Evolutionary conservation across 441 rosid species (phyloP), one percentile per base, ranked within the genome.

Genomic region (Euphorbia corollata): DNA sequence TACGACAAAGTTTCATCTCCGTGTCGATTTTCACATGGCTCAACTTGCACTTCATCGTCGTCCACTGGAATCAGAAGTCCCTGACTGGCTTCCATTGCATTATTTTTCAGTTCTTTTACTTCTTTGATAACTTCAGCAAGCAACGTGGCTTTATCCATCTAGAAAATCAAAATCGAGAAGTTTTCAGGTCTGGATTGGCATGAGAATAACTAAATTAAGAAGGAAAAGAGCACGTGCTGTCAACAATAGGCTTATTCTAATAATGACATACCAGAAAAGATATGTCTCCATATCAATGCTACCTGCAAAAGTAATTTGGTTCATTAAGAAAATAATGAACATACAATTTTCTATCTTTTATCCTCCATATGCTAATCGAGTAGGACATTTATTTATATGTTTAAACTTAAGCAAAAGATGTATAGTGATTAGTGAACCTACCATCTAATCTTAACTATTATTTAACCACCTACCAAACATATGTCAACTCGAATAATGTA

Each of bases 71-170:
- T 70, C 41, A 84, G 73, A 71, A 65, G 71, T 24, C 82, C 89
- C 69, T 73, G 48, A 62, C 83, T 76, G 30, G 85, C 80, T 73
- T 80, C 86, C 1, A 23, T 48, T 23, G 90, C 90, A 19, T 48
- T 77, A 77, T 71, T 79, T 72, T 84, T 77, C 60, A 87, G 86
- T 68, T 80, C 85, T 65, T 83, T 84, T 59, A 87, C 83, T 73
- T 84, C 80, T 36, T 19, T 68, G 38, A 84, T 72, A 6, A 87
- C 93, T 72, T 79, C 84, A 57, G 85, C 89, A 38, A 87, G 93
- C 79, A 87, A 76, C 60, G 89, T 72, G 50, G 93, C 90, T 65
- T 87, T 87, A 78, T 87, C 93, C 90, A 86, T 84, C 93, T 87
- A 36, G 20, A n/a, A 2, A 32, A 32, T 6, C 36, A 6, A 32